These are phyloP conservation scores for Xenoacremonium recifei DNA, from an alignment of 2,329 filamentous ascomycete genomes.

Conservation along the genomic window DNA sequence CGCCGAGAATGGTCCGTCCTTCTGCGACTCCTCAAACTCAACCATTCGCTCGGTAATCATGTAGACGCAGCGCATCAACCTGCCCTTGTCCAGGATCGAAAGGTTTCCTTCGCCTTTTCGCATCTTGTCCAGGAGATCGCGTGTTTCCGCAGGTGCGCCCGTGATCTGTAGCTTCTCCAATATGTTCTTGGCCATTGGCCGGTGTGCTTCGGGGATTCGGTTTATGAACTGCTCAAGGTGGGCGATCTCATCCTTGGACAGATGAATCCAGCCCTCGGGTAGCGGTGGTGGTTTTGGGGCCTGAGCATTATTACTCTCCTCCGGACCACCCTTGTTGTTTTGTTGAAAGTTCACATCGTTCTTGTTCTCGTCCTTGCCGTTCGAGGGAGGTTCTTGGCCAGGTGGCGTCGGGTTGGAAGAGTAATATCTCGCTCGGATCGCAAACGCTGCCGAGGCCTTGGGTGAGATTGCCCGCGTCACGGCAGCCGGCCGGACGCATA, in stretches of 20 bases:
- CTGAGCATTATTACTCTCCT: conserved; percentile 18
- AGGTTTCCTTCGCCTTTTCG: conserved; percentile 55
- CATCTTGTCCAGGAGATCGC: conserved; percentile 55
- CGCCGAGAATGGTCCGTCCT: conserved; percentile 17
- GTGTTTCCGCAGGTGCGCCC: conserved; percentile 69
- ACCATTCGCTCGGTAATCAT: conserved; percentile 35
- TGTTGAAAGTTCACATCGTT: conserved; percentile 16
- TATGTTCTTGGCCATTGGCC: conserved; percentile 56
- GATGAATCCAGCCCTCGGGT: conserved; percentile 46
- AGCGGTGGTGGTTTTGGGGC: conserved; percentile 32
- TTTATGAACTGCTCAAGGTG: conserved; percentile 60
- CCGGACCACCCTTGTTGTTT: conserved; percentile 15
- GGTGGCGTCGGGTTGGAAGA: conserved; percentile 39
- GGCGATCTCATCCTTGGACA: conserved; percentile 46
- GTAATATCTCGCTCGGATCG: conserved; percentile 34
- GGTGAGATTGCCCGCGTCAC: conserved; percentile 29
- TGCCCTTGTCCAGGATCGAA: conserved; percentile 37
- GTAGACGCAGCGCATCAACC: conserved; percentile 36
- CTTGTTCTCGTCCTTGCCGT: conserved; percentile 24
- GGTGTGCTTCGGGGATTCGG: conserved; percentile 62
- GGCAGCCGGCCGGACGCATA: conserved; percentile 37
- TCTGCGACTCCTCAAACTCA: conserved; percentile 26
- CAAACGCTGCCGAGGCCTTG: conserved; percentile 25
- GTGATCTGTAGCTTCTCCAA: conserved; percentile 63
- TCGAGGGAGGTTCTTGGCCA: conserved; percentile 31